A percentile compares a stretch with the other conserved stretches of the same genome.
phyloP scores from a whole-genome alignment of 2,329 filamentous ascomycete species.

The Daldinia sp. region DNA sequence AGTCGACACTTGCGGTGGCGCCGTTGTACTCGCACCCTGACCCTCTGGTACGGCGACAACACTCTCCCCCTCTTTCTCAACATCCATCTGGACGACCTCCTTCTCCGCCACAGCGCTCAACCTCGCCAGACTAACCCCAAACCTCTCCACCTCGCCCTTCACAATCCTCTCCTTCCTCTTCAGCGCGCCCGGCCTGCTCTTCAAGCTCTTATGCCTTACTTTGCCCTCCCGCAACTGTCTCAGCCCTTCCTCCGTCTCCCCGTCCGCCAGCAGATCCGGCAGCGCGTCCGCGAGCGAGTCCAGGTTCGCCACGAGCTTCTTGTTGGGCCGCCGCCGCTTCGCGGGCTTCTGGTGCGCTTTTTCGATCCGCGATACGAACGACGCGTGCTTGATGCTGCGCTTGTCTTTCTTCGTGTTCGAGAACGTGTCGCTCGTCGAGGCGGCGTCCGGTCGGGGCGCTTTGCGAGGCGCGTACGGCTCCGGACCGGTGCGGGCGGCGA shows the following conservation, averaged over 20 bases:
- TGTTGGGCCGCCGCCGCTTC: conserved; percentile 72
- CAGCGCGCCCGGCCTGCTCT: conserved; percentile 80
- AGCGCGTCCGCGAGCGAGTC: conserved; percentile 84
- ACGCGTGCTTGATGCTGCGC: conserved; percentile 81
- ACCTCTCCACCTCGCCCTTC: conserved; percentile 83
- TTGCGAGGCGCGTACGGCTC: conserved; percentile 65
- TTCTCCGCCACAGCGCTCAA: conserved; percentile 62
- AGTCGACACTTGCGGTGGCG: conserved; percentile 53
- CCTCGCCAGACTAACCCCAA: conserved; percentile 84
- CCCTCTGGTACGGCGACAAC: background rate
- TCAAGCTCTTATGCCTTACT: conserved; percentile 79
- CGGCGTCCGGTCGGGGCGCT: conserved; percentile 64
- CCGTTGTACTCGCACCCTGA: no score
- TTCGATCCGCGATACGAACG: conserved; percentile 81
- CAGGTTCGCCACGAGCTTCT: conserved; percentile 82
- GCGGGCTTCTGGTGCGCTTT: conserved; percentile 67
- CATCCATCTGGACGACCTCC: background rate
- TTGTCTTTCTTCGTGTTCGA: conserved; percentile 84
- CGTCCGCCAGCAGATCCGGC: conserved; percentile 68
- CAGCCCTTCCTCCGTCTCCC: conserved; percentile 60
- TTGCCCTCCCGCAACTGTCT: conserved; percentile 65
- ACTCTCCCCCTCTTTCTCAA: background rate
- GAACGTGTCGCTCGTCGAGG: conserved; percentile 66
- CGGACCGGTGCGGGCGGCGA: conserved; percentile 61
- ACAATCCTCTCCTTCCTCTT: conserved; percentile 87